Evolutionary conservation across 23 red algal genomes (phyloP), one percentile per base, ranked within the genome.

Genomic region (Gracilaria gracilis): DNA sequence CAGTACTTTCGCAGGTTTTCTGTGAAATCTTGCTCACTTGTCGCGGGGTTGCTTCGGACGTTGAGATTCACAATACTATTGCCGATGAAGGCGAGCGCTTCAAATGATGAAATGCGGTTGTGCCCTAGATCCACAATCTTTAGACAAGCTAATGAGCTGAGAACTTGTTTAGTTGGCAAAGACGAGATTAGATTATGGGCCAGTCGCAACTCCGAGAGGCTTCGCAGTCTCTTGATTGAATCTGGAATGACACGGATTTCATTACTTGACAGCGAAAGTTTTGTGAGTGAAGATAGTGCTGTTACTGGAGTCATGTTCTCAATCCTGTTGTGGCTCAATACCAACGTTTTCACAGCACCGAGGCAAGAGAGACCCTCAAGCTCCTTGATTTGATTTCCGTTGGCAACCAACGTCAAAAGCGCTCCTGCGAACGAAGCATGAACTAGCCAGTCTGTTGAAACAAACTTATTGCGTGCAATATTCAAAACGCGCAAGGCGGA

Each of bases 201-300:
- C 44, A 91, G 34, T 46, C 88, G 88, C 11, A 91, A 27, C 61
- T 91, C 88, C 5, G 71, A 75, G 64, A 91, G 62, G 59, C n/a
- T 36, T 24, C 38, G 61, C 27, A 81, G 64, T 38, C 62, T 75
- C 31, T 47, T 23, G 35, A 91, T 33, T 20, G 61, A 7, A 1
- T 44, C 39, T 29, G 88, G 88, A 37, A 91, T 81, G 65, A 34
- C 48, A 47, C 88, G 88, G 34, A 91, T 72, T 50, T 47, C 46
- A 57, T 91, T 91, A 35, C 83, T 72, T 23, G 88, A 91, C n/a
- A 75, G 49, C 24, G 88, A 91, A 48, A 91, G 79, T 27, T 91
- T 91, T 23, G 44, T 83, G 17, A 91, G 79, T 29, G 39, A 65
- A 2, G 88, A 46, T 36, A 91, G 65, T 12, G 49, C 51, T 42